These are phyloP conservation scores for Neodidymelliopsis sp. DNA, from an alignment of 2,329 filamentous ascomycete species.

Conservation along the genomic window DNA sequence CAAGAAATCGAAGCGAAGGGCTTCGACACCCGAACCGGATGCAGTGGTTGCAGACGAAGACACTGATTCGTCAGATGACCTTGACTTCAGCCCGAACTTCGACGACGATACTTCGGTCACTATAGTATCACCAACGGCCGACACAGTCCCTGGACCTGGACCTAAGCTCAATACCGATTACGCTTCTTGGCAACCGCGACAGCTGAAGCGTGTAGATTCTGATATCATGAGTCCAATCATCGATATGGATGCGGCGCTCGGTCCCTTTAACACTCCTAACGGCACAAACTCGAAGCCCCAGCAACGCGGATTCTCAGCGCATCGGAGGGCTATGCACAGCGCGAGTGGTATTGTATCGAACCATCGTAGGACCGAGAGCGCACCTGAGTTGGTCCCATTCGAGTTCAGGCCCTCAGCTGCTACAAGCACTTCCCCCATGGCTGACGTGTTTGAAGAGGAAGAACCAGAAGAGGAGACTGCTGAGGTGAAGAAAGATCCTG, in stretches of 20 bases:
- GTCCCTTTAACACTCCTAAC: constrained; percentile 85
- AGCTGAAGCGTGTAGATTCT: constrained; percentile 49
- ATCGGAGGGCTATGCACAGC: constrained; percentile 77
- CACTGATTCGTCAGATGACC: constrained; percentile 45
- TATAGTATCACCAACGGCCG: constrained; percentile 47
- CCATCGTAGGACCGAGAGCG: constrained; percentile 80
- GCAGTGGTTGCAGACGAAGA: constrained; percentile 36
- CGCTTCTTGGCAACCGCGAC: constrained; percentile 49
- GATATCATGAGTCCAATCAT: constrained; percentile 82
- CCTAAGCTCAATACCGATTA: constrained; percentile 45
- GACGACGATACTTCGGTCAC: constrained; percentile 53
- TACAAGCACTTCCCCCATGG: constrained; percentile 76
- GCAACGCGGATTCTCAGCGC: constrained; percentile 47
- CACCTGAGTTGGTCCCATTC: constrained; percentile 79
- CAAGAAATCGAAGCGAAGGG: constrained; percentile 54
- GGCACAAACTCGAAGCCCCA: constrained; percentile 68
- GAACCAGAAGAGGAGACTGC: constrained; percentile 66
- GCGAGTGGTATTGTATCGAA: constrained; percentile 78
- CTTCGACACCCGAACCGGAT: constrained; percentile 41
- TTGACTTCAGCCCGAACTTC: constrained; percentile 50
- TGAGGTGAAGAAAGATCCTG: constrained; percentile 16
- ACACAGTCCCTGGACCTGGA: constrained; percentile 22
- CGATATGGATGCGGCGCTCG: constrained; percentile 91
- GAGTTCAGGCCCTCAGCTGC: constrained; percentile 60
- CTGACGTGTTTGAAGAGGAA: constrained; percentile 86